A percentile compares a stretch with the other conserved stretches of the same genome.
phyloP scores from a whole-genome alignment of 2,329 filamentous ascomycete genomes.

The Pseudopithomyces maydicus region DNA sequence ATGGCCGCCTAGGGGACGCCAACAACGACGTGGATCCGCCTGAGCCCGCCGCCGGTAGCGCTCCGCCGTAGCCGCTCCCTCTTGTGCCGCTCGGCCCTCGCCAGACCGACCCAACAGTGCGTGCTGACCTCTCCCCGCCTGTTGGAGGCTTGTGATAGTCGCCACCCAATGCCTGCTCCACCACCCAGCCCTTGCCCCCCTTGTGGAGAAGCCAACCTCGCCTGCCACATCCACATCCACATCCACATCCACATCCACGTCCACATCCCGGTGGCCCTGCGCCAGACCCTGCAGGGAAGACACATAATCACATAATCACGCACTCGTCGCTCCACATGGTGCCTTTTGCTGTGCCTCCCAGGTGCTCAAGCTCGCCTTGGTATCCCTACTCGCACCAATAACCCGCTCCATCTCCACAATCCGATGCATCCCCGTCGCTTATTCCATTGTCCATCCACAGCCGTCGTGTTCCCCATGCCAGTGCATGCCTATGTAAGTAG shows the following conservation, averaged over 20 bases:
- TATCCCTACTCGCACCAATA: not conserved
- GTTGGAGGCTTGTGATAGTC: slow-evolving; percentile 7
- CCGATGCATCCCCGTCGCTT: not conserved
- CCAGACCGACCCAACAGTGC: not conserved
- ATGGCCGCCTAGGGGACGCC: not conserved
- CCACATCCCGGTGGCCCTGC: not conserved
- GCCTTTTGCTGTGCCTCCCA: slow-evolving; percentile 3
- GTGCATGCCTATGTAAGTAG: no score
- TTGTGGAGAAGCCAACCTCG: not conserved
- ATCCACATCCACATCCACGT: no score
- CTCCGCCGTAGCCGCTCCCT: not conserved
- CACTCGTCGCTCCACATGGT: not conserved
- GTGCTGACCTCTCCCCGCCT: not conserved
- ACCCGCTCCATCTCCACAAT: not conserved
- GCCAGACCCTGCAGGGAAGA: not conserved
- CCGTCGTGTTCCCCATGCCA: no score
- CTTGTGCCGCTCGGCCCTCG: not conserved
- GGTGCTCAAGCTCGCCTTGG: not conserved
- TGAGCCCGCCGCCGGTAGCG: not conserved
- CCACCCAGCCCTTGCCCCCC: not conserved
- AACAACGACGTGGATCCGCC: slow-evolving; percentile 4
- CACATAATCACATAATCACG: no score
- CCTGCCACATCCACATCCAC: not conserved
- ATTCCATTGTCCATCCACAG: not conserved
- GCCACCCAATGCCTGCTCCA: not conserved